These are phyloP conservation scores for Candida maesae DNA, from an alignment of 805 yeast genomes.

Conservation along the genomic window DNA sequence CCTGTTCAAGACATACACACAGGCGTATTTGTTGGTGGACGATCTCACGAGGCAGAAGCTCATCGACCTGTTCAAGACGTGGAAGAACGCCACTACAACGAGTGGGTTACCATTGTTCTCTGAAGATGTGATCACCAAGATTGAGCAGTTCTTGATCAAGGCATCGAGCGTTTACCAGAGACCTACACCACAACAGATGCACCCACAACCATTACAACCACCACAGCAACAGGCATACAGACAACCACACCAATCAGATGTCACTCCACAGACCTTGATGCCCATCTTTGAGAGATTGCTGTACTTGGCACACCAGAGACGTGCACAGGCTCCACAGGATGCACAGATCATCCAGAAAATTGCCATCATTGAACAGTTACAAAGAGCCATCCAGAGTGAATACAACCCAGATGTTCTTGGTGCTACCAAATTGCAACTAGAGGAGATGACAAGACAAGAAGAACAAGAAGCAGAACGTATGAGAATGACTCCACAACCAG, in stretches of 20 bases:
- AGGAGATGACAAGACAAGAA: slow-evolving; percentile 33
- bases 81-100: slow-evolving; percentile 68
- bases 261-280: too few species aligned
- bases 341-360: slow-evolving; percentile 27
- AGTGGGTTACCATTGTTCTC: slow-evolving; percentile 73
- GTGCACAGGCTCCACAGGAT: slow-evolving; percentile 31
- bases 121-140: slow-evolving; percentile 58
- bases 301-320: slow-evolving; percentile 31
- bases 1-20: slow-evolving; percentile 65
- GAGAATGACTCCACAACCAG: slow-evolving; percentile 28
- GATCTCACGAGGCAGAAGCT: slow-evolving; percentile 72
- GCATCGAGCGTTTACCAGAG: slow-evolving; percentile 46
- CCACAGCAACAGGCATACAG: slow-evolving; percentile 1
- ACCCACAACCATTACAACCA: slow-evolving; percentile 4
- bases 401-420: slow-evolving; percentile 29
- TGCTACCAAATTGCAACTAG: slow-evolving; percentile 37
- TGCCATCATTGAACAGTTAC: slow-evolving; percentile 33
- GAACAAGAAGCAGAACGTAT: slow-evolving; percentile 37
- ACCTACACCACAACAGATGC: slow-evolving; percentile 12
- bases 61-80: slow-evolving; percentile 76
- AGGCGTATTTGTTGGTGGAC: slow-evolving; percentile 73
- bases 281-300: slow-evolving; percentile 34
- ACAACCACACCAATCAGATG: too few species aligned
- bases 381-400: slow-evolving; percentile 32
- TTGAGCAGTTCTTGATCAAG: slow-evolving; percentile 67